Evolutionary conservation across 805 yeast species (phyloP), one percentile per base, ranked within the genome.

Genomic region (Cephaloascus fragrans): DNA sequence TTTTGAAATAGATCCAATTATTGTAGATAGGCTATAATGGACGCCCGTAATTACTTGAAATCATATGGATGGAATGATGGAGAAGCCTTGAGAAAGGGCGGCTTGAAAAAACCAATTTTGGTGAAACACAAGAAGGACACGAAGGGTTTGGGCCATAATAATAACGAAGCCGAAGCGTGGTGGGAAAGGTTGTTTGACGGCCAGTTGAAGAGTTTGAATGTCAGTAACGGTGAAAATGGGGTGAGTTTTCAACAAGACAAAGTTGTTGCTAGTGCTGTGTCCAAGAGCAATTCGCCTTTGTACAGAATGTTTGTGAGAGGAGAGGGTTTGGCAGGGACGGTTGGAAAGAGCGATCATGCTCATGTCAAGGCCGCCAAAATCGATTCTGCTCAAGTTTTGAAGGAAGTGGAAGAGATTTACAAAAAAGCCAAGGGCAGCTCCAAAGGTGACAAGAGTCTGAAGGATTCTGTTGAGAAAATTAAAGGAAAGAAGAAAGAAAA

Each of bases 121-220:
- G 96, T 93, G 40, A 83, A 82, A 47, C 97, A 90, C 53, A 88
- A 93, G 60, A 80, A 78, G 48, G 96, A 90, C 53, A 80, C 78
- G 41, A 88, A 87, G 53, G 98, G 98, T 8, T 68, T 90, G 19
- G 98, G 98, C 0, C 79, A 75, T 19, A 62, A 67, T 36, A 71
- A 73, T 18, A 80, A 77, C 38, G 93, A 86, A 47, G 74, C 80
- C 14, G 95, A 85, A 46, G 82, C 86, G 35, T 90, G 98, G 98
- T 90, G 98, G 98, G 98, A 90, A 48, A 72, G 85, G 46, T 67
- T 90, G 35, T 93, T 93, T 62, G 97, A 90, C 58, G 96, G 96
- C 2, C 96, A 88, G 47, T 69, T 90, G 46, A 85, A 86, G 52
- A 73, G 77, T 6, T 56, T 93, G 37, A 87, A 84, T 41, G 85